Evolutionary conservation across 1,139 yeast species (phyloP).

Genomic region (Geotrichum citri-aurantii): DNA sequence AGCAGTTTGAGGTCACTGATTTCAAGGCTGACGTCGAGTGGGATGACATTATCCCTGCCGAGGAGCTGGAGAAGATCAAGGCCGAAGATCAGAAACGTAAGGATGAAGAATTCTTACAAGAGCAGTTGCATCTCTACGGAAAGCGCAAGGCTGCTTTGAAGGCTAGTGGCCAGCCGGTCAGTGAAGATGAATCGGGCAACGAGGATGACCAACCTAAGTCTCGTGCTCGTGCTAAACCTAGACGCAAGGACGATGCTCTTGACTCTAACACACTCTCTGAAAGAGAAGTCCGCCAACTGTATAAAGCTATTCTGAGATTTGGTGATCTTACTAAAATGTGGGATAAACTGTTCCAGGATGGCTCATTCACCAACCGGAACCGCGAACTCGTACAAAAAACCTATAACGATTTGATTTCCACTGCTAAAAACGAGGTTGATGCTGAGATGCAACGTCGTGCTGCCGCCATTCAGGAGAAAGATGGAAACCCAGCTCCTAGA

Average conservation of each 20-base stretch:
- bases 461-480: constrained; percentile 43
- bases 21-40: constrained; percentile 97
- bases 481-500: constrained; percentile 34
- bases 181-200: constrained; percentile 40
- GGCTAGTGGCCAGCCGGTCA: constrained; percentile 38
- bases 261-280: constrained; percentile 66
- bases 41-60: constrained; percentile 99
- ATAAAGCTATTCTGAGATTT: constrained; percentile 70
- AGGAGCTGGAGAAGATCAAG: constrained; percentile 79
- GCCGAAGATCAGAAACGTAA: constrained; percentile 83
- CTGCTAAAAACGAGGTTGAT: constrained; percentile 56
- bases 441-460: constrained; percentile 65
- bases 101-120: constrained; percentile 81
- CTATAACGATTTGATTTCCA: constrained; percentile 61
- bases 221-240: constrained; percentile 27
- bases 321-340: constrained; percentile 81
- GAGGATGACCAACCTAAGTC: constrained; percentile 34
- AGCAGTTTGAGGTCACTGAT: constrained; percentile 96
- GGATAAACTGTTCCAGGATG: constrained; percentile 87
- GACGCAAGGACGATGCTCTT: constrained; percentile 33
- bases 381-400: constrained; percentile 77
- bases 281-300: constrained; percentile 80
- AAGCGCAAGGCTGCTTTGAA: constrained; percentile 66
- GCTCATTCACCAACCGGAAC: constrained; percentile 78
- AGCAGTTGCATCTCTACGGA: constrained; percentile 82